A percentile compares a stretch with the other conserved stretches of the same genome.
phyloP scores from a whole-genome alignment of 2,329 filamentous ascomycete species.

The Exophiala sideris region DNA sequence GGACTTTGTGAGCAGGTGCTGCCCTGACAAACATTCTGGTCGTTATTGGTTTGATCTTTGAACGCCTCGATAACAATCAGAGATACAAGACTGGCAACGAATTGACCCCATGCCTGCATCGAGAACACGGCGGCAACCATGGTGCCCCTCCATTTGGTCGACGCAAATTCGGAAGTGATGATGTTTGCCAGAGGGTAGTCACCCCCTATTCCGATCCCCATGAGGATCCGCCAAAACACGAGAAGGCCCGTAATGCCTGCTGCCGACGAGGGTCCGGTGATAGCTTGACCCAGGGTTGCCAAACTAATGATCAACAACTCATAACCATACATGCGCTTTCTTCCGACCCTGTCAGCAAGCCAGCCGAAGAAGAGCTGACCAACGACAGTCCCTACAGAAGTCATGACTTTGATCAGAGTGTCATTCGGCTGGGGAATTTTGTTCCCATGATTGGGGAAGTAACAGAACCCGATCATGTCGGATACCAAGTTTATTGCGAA shows the following conservation, averaged over 20 bases:
- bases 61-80: constrained; percentile 57
- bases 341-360: constrained; percentile 72
- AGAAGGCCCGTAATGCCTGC: constrained; percentile 54
- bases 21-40: constrained; percentile 53
- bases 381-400: constrained; percentile 76
- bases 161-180: constrained; percentile 80
- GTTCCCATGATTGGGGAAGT: constrained; percentile 55
- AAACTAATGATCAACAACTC: constrained; percentile 78
- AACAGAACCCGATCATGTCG: constrained; percentile 60
- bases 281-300: constrained; percentile 67
- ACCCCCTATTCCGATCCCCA: constrained; percentile 75
- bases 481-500: constrained; percentile 9
- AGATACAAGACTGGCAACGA: constrained; percentile 70
- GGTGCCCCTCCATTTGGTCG: constrained; percentile 77
- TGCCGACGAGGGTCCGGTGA: constrained; percentile 60
- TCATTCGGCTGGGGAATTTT: constrained; percentile 65
- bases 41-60: constrained; percentile 62
- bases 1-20: constrained; percentile 55
- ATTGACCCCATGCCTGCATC: constrained; percentile 83
- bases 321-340: constrained; percentile 80
- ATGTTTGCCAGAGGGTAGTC: constrained; percentile 80
- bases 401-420: constrained; percentile 80
- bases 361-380: constrained; percentile 77
- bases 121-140: constrained; percentile 86
- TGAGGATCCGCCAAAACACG: constrained; percentile 77